Base-by-base conservation (phyloP, 2,329 filamentous ascomycete genomes). In the Rhynchosporium graminicola region DNA sequence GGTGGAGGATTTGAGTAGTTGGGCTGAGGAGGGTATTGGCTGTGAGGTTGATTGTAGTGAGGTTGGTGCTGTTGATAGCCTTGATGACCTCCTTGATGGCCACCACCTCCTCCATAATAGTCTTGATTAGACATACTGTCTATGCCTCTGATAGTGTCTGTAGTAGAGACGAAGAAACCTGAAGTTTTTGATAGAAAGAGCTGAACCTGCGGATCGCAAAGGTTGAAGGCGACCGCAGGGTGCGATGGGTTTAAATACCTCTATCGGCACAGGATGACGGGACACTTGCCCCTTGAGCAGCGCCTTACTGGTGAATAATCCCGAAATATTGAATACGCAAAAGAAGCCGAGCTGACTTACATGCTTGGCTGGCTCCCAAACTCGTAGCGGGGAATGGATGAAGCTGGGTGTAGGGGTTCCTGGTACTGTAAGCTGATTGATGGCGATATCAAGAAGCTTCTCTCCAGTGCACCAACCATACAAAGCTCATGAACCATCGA, bases 91-190 rank as follows among this genome's bases (percentile, higher is more conserved):
- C 50, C 50, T 40, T 54, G 50, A 40, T 48, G 43, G 43, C 62
- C 61, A 28, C 62, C 63, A 10, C 66, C 67, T 15, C 66, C 64
- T 38, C 67, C 68, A 66, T 73, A 74, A 52, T 72, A 74, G 28
- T 72, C 69, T 60, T 66, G 59, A 57, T 57, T 66, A 20, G 71
- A 68, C 72, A 74, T 74, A 46, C 12, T 68, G 61, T 50, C 31
- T 61, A 38, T 31, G 45, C 52, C 28, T 43, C 48, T 36, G 61
- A 55, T 46, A 46, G 33, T 26, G 36, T 26, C 47, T 36, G 51
- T 10, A 51, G 42, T 10, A 51, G 42, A 31, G 12, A 3, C 31
- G 43, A 50, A 56, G 43, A 13, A 15, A 28, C n/a, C 10, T 43
- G 38, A 45, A 29, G 36, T n/a, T 15, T 26, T 43, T 56, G 52